Percentiles rank a stretch among this genome's conserved stretches.
Conservation (phyloP, 768 basidiomycete species). For the Tulasnella sp. region DNA sequence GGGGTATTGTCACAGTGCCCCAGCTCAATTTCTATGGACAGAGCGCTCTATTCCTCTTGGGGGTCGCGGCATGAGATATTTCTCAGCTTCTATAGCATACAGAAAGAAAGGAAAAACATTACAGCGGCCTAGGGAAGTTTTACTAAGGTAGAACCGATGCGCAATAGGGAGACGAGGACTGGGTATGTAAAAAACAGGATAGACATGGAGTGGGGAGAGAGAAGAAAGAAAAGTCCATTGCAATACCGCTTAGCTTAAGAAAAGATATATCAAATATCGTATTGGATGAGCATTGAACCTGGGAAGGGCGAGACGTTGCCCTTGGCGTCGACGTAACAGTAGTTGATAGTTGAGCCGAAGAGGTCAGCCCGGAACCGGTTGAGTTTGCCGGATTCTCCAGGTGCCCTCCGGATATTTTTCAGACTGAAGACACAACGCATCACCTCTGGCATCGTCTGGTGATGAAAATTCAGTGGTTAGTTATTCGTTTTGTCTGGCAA, state of each 20-base stretch:
- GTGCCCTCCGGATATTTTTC: constrained; percentile 19
- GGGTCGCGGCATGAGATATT: too few relatives aligned
- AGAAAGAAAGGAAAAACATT: not conserved
- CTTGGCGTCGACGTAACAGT: not conserved
- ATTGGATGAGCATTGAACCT: not conserved
- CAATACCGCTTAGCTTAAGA: not conserved
- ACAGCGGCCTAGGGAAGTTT: not conserved
- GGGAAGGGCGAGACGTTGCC: not conserved
- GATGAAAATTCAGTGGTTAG: not conserved
- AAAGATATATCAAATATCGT: not conserved
- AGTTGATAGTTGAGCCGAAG: not conserved
- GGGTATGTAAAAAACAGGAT: not conserved
- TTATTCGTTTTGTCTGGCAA: constrained; percentile 27
- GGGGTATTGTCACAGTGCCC: too few relatives aligned
- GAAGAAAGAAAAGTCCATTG: not conserved
- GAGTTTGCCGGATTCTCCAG: constrained; percentile 19
- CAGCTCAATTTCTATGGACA: too few relatives aligned
- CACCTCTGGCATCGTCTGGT: constrained; percentile 15
- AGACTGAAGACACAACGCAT: constrained; percentile 35
- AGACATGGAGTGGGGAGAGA: not conserved
- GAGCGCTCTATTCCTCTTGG: too few relatives aligned
- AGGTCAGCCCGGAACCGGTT: constrained; percentile 8
- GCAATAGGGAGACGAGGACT: not conserved
- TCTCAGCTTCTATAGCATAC: not conserved
- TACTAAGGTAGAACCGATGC: not conserved